Conservation (phyloP, 2,329 filamentous ascomycete species). For the Ophiostoma populinum region DNA sequence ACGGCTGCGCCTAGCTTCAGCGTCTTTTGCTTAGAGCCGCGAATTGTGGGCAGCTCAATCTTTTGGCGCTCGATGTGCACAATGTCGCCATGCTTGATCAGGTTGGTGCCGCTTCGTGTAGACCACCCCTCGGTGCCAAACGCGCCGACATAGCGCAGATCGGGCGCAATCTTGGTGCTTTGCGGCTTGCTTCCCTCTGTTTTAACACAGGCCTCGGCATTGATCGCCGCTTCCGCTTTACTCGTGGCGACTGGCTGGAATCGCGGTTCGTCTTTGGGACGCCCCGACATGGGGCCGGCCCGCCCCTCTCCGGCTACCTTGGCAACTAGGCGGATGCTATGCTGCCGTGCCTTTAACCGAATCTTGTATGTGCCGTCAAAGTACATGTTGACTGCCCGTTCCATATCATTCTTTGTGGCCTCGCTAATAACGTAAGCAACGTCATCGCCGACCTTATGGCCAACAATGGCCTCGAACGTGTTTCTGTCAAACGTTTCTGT, state of each 20-base stretch:
- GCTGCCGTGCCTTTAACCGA: conserved; percentile 15
- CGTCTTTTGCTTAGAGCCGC: conserved; percentile 22
- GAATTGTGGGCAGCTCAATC: conserved; percentile 35
- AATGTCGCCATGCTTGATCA: conserved; percentile 67
- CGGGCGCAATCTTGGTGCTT: conserved; percentile 17
- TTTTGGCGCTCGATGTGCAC: conserved; percentile 78
- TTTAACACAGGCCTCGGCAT: conserved; percentile 1
- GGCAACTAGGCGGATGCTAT: conserved; percentile 4
- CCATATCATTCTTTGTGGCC: conserved; percentile 38
- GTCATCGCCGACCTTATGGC: conserved; percentile 33
- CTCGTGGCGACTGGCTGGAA: background rate
- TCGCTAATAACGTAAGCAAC: conserved; percentile 32
- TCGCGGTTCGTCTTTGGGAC: too few species aligned
- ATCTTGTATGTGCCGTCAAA: conserved; percentile 48
- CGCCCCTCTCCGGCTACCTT: too few species aligned
- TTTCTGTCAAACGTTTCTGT: conserved; percentile 33
- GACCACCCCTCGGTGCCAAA: conserved; percentile 89
- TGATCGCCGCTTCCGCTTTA: too few species aligned
- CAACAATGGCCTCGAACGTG: conserved; percentile 42
- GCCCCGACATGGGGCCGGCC: too few species aligned
- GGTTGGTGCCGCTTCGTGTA: conserved; percentile 59
- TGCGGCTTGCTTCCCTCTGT: conserved; percentile 5
- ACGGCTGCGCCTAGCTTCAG: conserved; percentile 23
- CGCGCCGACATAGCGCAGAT: conserved; percentile 62
- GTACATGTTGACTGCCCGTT: conserved; percentile 51